These are phyloP conservation scores for Mycena metata DNA, from an alignment of 768 basidiomycete genomes.

Conservation along the genomic window DNA sequence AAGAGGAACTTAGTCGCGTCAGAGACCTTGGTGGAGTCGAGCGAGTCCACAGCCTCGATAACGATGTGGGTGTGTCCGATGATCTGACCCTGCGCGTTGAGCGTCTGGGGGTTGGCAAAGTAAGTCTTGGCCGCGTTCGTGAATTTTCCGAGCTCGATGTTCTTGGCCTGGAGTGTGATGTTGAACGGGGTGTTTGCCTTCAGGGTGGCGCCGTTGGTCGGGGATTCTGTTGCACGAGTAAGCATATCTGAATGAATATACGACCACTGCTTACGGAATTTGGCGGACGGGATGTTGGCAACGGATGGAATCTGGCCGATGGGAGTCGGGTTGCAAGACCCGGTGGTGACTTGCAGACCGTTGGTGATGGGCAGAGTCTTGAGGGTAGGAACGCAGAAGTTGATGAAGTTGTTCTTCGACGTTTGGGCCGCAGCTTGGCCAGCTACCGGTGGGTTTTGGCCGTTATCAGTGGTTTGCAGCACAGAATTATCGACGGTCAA, in stretches of 20 bases:
- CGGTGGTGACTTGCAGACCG: slow-evolving; percentile 59
- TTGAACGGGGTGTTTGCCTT: slow-evolving; percentile 59
- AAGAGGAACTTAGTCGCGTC: slow-evolving; percentile 62
- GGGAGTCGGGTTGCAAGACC: slow-evolving; percentile 67
- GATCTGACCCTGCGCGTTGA: slow-evolving; percentile 58
- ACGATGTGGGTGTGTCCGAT: slow-evolving; percentile 70
- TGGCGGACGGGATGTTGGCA: slow-evolving; percentile 61
- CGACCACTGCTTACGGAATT: slow-evolving; percentile 49
- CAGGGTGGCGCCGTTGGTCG: slow-evolving; percentile 56
- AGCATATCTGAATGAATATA: background rate
- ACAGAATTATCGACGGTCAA: slow-evolving; percentile 58
- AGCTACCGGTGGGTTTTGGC: slow-evolving; percentile 57
- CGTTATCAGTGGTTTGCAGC: slow-evolving; percentile 59
- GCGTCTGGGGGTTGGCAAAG: slow-evolving; percentile 64
- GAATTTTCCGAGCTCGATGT: slow-evolving; percentile 63
- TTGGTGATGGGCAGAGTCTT: slow-evolving; percentile 64
- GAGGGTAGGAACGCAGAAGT: slow-evolving; percentile 59
- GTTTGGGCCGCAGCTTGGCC: slow-evolving; percentile 57
- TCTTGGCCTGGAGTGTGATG: slow-evolving; percentile 53
- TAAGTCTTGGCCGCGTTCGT: slow-evolving; percentile 65
- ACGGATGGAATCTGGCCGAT: slow-evolving; percentile 63
- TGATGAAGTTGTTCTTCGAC: slow-evolving; percentile 76
- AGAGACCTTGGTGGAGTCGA: slow-evolving; percentile 5
- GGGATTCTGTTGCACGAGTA: slow-evolving; percentile 20
- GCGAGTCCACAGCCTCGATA: slow-evolving; percentile 12